Evolutionary conservation across 2,329 filamentous ascomycete species (phyloP).

Genomic region (Berkeleyomyces rouxiae): DNA sequence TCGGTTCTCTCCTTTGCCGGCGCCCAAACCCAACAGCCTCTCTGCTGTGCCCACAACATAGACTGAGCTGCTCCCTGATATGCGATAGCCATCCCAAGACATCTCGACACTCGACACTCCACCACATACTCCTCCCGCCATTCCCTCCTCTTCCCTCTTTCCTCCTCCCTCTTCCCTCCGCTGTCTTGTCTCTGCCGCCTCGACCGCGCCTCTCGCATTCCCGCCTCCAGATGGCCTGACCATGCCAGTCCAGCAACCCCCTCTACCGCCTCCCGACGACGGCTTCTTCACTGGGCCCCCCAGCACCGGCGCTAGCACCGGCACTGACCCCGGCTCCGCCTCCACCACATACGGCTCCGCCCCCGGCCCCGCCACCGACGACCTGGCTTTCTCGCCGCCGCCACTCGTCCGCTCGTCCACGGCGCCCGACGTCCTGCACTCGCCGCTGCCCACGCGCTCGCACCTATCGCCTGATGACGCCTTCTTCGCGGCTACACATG

Average conservation of each 20-base stretch:
- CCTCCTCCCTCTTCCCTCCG: neutral
- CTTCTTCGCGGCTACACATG: conserved; percentile 35
- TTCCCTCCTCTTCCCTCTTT: neutral
- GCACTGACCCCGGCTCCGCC: conserved; percentile 31
- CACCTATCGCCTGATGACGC: conserved; percentile 75
- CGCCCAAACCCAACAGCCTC: too few relatives aligned
- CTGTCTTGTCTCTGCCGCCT: too few relatives aligned
- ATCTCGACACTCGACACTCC: neutral
- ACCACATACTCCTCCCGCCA: neutral
- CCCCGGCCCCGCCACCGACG: conserved; percentile 1
- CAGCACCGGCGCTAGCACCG: conserved; percentile 20
- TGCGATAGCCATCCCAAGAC: too few relatives aligned
- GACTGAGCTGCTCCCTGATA: too few relatives aligned
- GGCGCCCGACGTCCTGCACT: conserved; percentile 17
- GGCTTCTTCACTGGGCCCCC: conserved; percentile 44
- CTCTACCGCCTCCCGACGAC: conserved; percentile 53
- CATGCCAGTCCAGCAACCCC: neutral
- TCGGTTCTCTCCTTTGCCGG: too few relatives aligned
- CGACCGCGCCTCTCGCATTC: too few relatives aligned
- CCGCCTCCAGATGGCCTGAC: neutral
- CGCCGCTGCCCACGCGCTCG: conserved; percentile 31
- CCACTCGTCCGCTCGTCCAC: conserved; percentile 3
- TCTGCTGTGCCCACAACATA: too few relatives aligned
- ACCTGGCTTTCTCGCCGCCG: neutral
- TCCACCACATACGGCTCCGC: conserved; percentile 18